Base-by-base conservation (phyloP, 768 basidiomycete genomes). In the Strobilomyces dryophilus region DNA sequence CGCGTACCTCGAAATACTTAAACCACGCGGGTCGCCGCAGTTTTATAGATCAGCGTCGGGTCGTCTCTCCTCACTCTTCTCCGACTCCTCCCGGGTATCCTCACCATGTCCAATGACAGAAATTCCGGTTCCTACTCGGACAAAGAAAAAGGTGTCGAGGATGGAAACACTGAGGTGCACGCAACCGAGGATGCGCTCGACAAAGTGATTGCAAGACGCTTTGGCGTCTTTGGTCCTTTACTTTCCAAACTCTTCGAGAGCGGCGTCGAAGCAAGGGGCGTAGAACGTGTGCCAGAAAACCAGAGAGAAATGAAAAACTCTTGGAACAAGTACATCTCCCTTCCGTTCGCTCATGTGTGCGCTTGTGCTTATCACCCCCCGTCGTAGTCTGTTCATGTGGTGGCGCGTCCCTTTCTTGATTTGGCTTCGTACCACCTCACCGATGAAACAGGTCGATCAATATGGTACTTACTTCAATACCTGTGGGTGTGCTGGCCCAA, bases 221-320 rank as follows among this genome's bases (percentile, higher is more conserved):
- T 70, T 47, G 64, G 68, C 31, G 51, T 44, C 29, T 51, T 69
- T 32, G 68, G 67, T 1, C 69, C 67, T 3, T 31, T 72, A 37
- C 61, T 76, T 21, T 60, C 65, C 41, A 73, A 62, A 59, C 65
- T 79, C 12, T 79, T 80, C 60, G 65, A 70, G 15, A 74, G 66
- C 48, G 79, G 79, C 44, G 76, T 81, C 18, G 80, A 82, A 62
- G 79, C 78, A 5, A 67, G 77, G 62, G 80, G 80, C 18, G 75
- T 82, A 7, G 80, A 80, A 55, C 75, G 80, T 12, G 76, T 81
- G 0, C 77, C 76, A 15, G 80, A 81, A 60, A 63, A 75, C 52
- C 73, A 79, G 63, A 59, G 77, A 54, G 73, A 75, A 47, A 65
- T 55, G 1, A 76, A 75, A 52, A 73, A 77, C 52, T 58, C 70